Evolutionary conservation across 345 rosid genomes (phyloP).

Genomic region (Eutrema yunnanense): DNA sequence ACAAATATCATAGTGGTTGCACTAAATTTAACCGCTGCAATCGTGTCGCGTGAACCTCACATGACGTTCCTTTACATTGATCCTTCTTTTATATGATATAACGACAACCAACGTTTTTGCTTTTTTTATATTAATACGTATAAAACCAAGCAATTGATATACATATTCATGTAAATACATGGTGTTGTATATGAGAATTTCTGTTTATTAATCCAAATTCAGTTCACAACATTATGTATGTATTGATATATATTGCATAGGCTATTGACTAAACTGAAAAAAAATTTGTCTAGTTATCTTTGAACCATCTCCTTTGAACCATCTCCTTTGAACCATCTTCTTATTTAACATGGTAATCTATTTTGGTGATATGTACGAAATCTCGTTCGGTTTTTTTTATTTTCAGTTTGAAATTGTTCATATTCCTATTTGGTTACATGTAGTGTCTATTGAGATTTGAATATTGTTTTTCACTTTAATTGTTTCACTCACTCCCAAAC

Average conservation of each 20-base stretch:
- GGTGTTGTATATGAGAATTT: background rate
- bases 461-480: no score
- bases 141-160: background rate
- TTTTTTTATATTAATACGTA: background rate
- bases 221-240: background rate
- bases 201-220: background rate
- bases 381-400: no score
- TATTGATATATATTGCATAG: background rate
- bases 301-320: no score
- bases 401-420: no score
- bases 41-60: background rate
- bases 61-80: background rate
- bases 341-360: no score
- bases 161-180: background rate
- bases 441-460: no score
- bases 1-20: constrained; percentile 10
- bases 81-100: background rate
- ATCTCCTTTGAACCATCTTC: no score
- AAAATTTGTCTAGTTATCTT: no score
- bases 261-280: no score
- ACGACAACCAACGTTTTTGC: background rate
- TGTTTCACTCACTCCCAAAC: no score
- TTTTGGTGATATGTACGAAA: no score
- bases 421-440: no score
- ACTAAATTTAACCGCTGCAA: background rate